Evolutionary conservation across 2,329 filamentous ascomycete genomes (phyloP), one percentile per base, ranked within the genome.

Genomic region (Tolypocladium album): DNA sequence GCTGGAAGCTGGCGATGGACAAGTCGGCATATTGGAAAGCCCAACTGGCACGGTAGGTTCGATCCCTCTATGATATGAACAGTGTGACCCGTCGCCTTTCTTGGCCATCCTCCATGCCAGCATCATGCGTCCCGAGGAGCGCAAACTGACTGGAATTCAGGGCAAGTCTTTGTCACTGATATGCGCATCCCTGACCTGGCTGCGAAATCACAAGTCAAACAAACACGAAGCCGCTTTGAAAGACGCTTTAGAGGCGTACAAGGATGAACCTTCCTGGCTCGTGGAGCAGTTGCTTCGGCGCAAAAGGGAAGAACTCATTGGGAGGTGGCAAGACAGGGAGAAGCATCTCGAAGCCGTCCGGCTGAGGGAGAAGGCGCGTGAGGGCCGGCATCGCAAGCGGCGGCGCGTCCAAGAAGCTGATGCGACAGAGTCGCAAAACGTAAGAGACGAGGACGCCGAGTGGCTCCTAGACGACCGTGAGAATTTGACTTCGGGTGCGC

Each of bases 101-200:
- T 56, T 12, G 39, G 34, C 24, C 22, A 17, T 31, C 9, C 9
- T 6, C 1, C 20, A 12, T 45, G 15, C 15, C 20, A 31, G 39
- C 39, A 27, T 42, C 38, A 6, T 4, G 27, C 7, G 27, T 17
- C 17, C 39, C 47, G 22, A 5, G 36, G 8, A 13, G 11, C 50
- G 50, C 31, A 55, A 38, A 55, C 38, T 47, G 8, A 58, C 64
- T 60, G 27, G 63, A 36, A 15, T 39, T n/a, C 63, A 89, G 80
- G 92, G 92, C 53, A 97, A 97, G 81, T 96, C 92, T 1, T 75
- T 97, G 53, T 96, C 92, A 64, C 79, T 97, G 36, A 94, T 97
- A 63, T 97, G 92, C 70, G 89, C 88, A 47, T 87, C 92, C 7
- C 73, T 97, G 67, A 96, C 92, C 3, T 97, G 92, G 92, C 79